phyloP scores from a whole-genome alignment of 1,284 basidiomycete species.

The Butyriboletus regius region DNA sequence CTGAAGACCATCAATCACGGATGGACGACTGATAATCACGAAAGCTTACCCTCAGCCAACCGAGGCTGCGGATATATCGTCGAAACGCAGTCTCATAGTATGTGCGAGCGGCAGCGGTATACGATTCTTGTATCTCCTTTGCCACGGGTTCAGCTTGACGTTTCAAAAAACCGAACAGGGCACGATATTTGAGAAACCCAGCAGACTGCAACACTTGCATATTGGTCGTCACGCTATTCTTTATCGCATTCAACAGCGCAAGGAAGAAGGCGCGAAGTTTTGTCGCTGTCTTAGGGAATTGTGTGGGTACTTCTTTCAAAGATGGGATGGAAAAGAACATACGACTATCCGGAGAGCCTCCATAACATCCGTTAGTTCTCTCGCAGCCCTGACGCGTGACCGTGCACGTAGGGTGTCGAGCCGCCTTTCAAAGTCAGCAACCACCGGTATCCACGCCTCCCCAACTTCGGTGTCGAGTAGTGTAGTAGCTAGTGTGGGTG shows the following conservation, averaged over 20 bases:
- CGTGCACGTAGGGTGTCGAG: constrained; percentile 64
- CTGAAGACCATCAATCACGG: constrained; percentile 33
- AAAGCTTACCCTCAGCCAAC: constrained; percentile 60
- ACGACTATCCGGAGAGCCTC: constrained; percentile 84
- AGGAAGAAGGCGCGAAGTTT: constrained; percentile 87
- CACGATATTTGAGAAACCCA: constrained; percentile 75
- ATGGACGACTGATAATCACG: background rate
- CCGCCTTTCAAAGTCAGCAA: constrained; percentile 72
- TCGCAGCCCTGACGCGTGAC: constrained; percentile 74
- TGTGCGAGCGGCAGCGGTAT: constrained; percentile 73
- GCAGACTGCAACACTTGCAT: constrained; percentile 89
- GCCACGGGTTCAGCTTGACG: constrained; percentile 78
- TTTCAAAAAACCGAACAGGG: constrained; percentile 80
- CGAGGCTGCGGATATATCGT: constrained; percentile 77
- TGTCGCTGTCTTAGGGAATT: constrained; percentile 59
- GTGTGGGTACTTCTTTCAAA: constrained; percentile 1
- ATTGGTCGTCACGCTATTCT: constrained; percentile 80
- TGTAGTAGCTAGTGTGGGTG: constrained; percentile 69
- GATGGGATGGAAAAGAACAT: constrained; percentile 17
- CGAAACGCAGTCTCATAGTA: constrained; percentile 97
- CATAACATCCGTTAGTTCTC: constrained; percentile 72
- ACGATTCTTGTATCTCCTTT: constrained; percentile 82
- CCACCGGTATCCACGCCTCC: constrained; percentile 76
- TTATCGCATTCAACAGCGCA: constrained; percentile 74
- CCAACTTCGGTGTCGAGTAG: constrained; percentile 79